Evolutionary conservation across 768 basidiomycete genomes (phyloP).

Genomic region (Terana coerulea): DNA sequence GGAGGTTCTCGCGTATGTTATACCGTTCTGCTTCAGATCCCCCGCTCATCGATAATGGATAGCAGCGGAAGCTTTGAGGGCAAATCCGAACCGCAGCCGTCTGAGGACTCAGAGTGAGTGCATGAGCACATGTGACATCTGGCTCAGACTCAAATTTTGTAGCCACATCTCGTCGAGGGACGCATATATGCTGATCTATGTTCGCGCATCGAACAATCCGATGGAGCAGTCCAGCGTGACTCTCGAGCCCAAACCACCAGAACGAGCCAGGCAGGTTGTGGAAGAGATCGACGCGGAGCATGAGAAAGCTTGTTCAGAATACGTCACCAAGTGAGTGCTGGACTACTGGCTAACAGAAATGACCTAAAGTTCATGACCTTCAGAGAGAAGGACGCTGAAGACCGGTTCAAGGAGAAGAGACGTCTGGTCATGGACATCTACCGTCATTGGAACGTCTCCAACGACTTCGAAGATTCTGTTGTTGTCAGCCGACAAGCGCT

Average conservation of each 20-base stretch:
- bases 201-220: slow-evolving; percentile 35
- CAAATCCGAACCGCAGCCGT: neutral
- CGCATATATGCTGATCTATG: slow-evolving; percentile 95
- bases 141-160: no score
- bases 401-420: slow-evolving; percentile 47
- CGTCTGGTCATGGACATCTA: slow-evolving; percentile 58
- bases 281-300: slow-evolving; percentile 52
- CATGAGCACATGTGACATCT: neutral
- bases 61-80: neutral
- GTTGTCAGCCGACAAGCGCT: slow-evolving; percentile 61
- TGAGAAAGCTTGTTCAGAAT: slow-evolving; percentile 34
- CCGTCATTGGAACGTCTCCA: slow-evolving; percentile 52
- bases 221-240: neutral
- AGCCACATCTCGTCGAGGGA: slow-evolving; percentile 68
- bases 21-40: no score
- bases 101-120: slow-evolving; percentile 2
- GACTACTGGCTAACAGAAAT: neutral
- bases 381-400: slow-evolving; percentile 42
- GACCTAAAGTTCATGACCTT: neutral
- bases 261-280: slow-evolving; percentile 51
- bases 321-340: slow-evolving; percentile 11
- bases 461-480: slow-evolving; percentile 46
- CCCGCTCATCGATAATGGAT: neutral
- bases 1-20: slow-evolving; percentile 23
- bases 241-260: slow-evolving; percentile 44